phyloP scores from a whole-genome alignment of 139 green algal species.

The Chlamydomonas schloesseri region DNA sequence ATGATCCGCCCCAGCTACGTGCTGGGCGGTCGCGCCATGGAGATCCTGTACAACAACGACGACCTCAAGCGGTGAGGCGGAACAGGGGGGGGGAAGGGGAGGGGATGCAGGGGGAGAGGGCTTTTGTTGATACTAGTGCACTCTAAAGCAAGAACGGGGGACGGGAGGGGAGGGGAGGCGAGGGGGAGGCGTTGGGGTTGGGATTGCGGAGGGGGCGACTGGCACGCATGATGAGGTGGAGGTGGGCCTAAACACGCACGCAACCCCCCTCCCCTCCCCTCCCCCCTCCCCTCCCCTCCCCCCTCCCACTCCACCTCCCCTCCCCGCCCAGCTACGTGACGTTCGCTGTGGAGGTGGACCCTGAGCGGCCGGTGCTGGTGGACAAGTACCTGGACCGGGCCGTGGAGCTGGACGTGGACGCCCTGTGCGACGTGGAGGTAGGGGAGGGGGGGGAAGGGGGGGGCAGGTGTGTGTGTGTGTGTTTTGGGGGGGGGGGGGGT shows the following conservation, averaged over 20 bases:
- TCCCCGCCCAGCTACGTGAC: conserved; percentile 65
- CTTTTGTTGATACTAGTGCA: background rate
- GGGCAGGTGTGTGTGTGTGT: background rate
- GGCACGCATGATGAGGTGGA: no score
- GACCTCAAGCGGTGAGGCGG: conserved; percentile 79
- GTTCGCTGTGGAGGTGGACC: conserved; percentile 87
- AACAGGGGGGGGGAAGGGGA: background rate
- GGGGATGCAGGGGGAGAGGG: background rate
- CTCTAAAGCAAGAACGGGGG: background rate
- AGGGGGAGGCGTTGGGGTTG: no score
- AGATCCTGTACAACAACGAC: conserved; percentile 94
- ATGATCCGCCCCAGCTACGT: conserved; percentile 99
- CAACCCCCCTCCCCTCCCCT: background rate
- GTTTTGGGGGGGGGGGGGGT: background rate
- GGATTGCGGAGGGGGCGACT: no score
- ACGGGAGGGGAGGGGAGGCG: background rate
- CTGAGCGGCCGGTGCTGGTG: conserved; percentile 93
- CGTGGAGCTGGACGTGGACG: conserved; percentile 98
- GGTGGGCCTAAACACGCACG: no score
- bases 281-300: background rate
- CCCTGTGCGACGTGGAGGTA: conserved; percentile 80
- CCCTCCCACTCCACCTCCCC: background rate
- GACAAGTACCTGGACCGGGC: conserved; percentile 97
- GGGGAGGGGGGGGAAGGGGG: background rate
- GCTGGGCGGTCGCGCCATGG: conserved; percentile 98